Evolutionary conservation across 83 land plant genomes (phyloP).

Genomic region (Diphasiastrum complanatum): DNA sequence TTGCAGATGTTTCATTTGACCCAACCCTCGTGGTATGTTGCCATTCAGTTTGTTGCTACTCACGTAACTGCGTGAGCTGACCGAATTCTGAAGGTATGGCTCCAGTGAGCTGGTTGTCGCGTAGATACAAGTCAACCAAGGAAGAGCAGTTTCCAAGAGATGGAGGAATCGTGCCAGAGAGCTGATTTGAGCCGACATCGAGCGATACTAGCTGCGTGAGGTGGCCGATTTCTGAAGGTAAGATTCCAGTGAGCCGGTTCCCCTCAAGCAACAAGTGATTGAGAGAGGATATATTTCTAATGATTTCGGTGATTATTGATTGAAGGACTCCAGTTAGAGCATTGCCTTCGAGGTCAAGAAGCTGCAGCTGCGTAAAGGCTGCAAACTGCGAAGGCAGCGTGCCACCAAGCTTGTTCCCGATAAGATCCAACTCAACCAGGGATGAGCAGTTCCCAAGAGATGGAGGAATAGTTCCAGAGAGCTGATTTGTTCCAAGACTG

Average conservation of each 20-base stretch:
- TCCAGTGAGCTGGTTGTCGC: conserved; percentile 4
- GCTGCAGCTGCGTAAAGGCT: too few species aligned
- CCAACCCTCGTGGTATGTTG: neutral
- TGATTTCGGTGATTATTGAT: too few species aligned
- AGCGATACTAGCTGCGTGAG: neutral
- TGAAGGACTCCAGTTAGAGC: too few species aligned
- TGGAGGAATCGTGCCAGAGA: conserved; percentile 12
- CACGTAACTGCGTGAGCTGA: conserved; percentile 6
- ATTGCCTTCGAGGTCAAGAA: too few species aligned
- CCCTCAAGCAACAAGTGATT: conserved; percentile 7
- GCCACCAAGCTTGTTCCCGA: too few species aligned
- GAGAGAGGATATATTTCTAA: too few species aligned
- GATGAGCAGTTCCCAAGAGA: too few species aligned
- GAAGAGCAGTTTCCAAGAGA: neutral
- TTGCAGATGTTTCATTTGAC: neutral
- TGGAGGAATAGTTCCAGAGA: too few species aligned
- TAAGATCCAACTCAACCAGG: too few species aligned
- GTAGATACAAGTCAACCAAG: neutral
- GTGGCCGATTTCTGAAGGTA: neutral
- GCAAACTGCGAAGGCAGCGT: too few species aligned
- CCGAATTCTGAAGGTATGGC: neutral
- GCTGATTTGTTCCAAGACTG: too few species aligned
- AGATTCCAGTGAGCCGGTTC: conserved; percentile 7
- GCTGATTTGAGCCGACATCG: conserved; percentile 5
- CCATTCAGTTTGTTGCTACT: conserved; percentile 9